Evolutionary conservation across 768 basidiomycete species (phyloP), one percentile per base, ranked within the genome.

Genomic region (Boletus barrowsii): DNA sequence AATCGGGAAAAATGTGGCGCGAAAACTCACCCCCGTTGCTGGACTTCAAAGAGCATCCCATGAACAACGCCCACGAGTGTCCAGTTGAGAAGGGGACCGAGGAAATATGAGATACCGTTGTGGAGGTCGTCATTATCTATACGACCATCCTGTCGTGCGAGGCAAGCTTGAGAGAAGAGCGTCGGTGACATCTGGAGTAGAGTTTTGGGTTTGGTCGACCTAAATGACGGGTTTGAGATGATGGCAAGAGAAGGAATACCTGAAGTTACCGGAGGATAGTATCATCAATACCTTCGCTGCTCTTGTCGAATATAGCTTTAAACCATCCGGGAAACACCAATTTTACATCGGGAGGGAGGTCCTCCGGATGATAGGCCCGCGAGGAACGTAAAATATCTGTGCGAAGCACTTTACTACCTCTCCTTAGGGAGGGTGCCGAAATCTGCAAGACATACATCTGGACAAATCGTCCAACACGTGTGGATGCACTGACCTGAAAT

Each of bases 231-330:
- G 41, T 56, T 61, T n/a, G 58, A 48, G 20, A 17, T 42, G 13
- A 22, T 9, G 6, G 6, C 36, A 35, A 43, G 40, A 32, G 26
- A 45, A 13, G 22, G 37, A 9, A n/a, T 35, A n/a, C 22, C 30
- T 35, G 37, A 13, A 47, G 52, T 60, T 68, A 84, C 85, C 84
- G 75, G 24, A 87, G 72, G 51, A 90, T 87, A 14, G 80, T 83
- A 61, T 93, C 90, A 59, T 92, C 90, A 26, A 93, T 91, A 1
- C 90, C 90, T 66, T 92, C 90, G 58, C 82, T 90, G 55, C 74
- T 73, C 46, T 74, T 83, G 64, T 90, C 88, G 66, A 92, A 92
- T 26, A 93, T 73, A 0, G 87, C 86, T 62, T 89, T 90, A 60
- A 78, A 83, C 90, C 90, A 93, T 10, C 76, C 73, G 33, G 69